These are phyloP conservation scores for Chaetomium fimeti DNA, from an alignment of 495 filamentous ascomycete species.

Conservation along the genomic window DNA sequence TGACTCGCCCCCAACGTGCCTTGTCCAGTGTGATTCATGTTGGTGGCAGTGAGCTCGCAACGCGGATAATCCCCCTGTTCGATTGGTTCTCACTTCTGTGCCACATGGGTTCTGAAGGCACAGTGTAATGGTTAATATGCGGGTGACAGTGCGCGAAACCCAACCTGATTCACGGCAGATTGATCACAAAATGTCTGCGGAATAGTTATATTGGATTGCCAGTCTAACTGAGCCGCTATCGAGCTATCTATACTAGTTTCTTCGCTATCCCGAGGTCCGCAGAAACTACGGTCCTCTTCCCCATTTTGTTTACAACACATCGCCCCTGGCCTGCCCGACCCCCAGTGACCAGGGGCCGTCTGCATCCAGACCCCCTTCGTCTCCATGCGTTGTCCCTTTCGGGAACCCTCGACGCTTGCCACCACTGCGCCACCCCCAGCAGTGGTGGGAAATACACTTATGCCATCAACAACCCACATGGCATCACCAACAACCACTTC, in stretches of 20 bases:
- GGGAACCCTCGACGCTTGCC: not conserved
- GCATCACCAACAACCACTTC: not conserved
- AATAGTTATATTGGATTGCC: constrained; percentile 11
- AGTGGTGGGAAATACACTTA: not conserved
- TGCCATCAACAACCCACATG: not conserved
- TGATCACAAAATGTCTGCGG: not conserved
- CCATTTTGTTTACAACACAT: constrained; percentile 4
- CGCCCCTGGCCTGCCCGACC: not conserved
- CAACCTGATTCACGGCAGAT: not conserved
- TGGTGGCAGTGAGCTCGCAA: no score
- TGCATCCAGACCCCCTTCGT: not conserved
- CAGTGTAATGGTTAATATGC: no score
- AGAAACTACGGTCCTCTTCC: constrained; percentile 1
- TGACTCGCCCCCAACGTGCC: no score
- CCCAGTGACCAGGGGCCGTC: not conserved
- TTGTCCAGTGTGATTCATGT: no score
- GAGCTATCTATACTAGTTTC: not conserved
- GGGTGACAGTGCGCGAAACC: no score
- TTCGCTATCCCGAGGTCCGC: not conserved
- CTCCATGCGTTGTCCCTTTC: not conserved
- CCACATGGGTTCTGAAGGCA: no score
- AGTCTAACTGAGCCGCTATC: not conserved
- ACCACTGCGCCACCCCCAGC: not conserved
- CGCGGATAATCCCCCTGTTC: no score
- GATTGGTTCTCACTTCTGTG: no score